Evolutionary conservation across 441 rosid genomes (phyloP), one percentile per base, ranked within the genome.

Genomic region (Biscutella laevigata): DNA sequence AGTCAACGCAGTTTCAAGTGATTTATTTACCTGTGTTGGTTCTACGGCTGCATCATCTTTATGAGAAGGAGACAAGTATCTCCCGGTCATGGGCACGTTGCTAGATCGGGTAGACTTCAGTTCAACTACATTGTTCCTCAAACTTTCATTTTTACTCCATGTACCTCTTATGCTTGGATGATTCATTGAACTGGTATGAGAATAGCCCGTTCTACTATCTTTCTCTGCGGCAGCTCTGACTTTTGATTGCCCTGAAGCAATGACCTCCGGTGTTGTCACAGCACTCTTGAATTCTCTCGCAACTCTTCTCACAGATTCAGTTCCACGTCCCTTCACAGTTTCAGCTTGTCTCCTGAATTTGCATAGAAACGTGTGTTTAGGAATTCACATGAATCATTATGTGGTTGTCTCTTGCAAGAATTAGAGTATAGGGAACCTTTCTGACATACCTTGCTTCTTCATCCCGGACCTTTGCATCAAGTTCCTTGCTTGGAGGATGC

Each of bases 401-500:
- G 35, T 32, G 15, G 17, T 26, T n/a, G 2, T 22, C 10, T 11
- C 7, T 1, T 19, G 48, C 11, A 15, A 25, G 17, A 10, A 39
- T 21, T 29, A 3, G 10, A n/a, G 12, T 24, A 2, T 12, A 32
- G 4, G 33, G 16, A 64, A 1, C 14, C 16, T 11, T 45, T 39
- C 7, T 26, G 3, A 26, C 20, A 48, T 76, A 84, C 96, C 77
- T 77, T 56, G 72, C 83, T 76, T 78, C 94, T 66, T 78, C 79
- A 10, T 73, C 56, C 0, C 88, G 76, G 53, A 71, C 34, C 70
- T 76, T 88, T 59, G 77, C 82, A 47, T 88, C 84, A 3, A 80
- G 74, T 61, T 88, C 96, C 71, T 84, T 84, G 66, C 86, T 74
- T 27, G 96, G 94, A 38, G 82, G 77, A 57, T 80, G 76, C 66